A percentile compares a stretch with the other conserved stretches of the same genome.
Conservation (phyloP, 2,329 filamentous ascomycete genomes). For the Pseudogymnoascus sp. region DNA sequence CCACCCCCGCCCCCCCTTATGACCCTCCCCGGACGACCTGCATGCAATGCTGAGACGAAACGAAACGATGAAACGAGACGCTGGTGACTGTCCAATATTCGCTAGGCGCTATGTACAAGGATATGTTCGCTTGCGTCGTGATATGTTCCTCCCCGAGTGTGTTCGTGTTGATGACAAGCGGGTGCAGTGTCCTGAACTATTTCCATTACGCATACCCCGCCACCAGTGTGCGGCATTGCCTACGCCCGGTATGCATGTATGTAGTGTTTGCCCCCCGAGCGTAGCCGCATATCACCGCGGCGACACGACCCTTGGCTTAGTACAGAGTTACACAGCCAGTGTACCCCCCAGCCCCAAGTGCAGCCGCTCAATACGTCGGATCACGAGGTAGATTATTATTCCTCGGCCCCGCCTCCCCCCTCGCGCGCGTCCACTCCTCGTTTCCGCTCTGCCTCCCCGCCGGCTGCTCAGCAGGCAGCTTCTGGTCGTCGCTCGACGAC, state of each 20-base stretch:
- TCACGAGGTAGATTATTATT: not conserved
- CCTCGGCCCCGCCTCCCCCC: slow-evolving; percentile 36
- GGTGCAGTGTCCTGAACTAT: not conserved
- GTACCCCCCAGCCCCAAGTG: not conserved
- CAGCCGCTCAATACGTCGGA: not conserved
- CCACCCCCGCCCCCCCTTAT: slow-evolving; percentile 34
- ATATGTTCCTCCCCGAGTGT: not conserved
- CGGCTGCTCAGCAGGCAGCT: slow-evolving; percentile 53
- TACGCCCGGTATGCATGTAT: not conserved
- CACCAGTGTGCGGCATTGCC: not conserved
- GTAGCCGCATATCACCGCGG: not conserved
- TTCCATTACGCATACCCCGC: not conserved
- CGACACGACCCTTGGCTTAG: not conserved
- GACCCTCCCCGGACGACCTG: not conserved
- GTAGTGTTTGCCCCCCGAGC: not conserved
- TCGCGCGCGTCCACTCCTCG: slow-evolving; percentile 43
- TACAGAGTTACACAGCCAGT: not conserved
- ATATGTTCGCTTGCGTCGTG: not conserved
- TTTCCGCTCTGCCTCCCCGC: slow-evolving; percentile 42
- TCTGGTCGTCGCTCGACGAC: slow-evolving; percentile 45
- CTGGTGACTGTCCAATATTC: not conserved
- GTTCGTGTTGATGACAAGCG: not conserved
- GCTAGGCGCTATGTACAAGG: not conserved
- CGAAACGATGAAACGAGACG: too few relatives aligned
- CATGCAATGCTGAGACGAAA: not conserved